These are phyloP conservation scores for Trichoderma breve DNA, from an alignment of 2,329 filamentous ascomycete species.

Conservation along the genomic window DNA sequence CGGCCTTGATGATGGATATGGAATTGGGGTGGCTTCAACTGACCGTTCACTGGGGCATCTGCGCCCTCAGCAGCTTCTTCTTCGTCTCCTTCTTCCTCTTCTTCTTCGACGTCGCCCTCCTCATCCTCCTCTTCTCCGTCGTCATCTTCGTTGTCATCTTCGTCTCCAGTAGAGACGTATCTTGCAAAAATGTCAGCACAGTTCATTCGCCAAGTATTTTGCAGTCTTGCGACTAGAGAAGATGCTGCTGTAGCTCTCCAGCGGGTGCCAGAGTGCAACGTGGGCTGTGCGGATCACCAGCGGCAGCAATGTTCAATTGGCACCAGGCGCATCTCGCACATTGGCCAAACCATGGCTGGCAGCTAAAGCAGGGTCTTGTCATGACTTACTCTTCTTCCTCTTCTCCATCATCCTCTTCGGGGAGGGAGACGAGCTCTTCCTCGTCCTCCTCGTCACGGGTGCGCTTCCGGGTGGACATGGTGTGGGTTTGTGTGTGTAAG, in stretches of 20 bases:
- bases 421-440: constrained; percentile 55
- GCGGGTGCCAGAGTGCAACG: background rate
- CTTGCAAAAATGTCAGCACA: constrained; percentile 24
- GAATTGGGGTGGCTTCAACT: constrained; percentile 19
- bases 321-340: background rate
- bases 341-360: background rate
- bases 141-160: constrained; percentile 41
- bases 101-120: constrained; percentile 23
- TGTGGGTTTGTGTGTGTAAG: constrained; percentile 12
- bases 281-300: background rate
- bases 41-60: constrained; percentile 39
- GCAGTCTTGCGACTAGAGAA: background rate
- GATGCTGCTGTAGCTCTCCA: background rate
- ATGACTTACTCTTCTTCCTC: constrained; percentile 54
- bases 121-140: constrained; percentile 42
- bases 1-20: background rate
- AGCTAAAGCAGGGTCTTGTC: background rate
- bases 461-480: constrained; percentile 46
- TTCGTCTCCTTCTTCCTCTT: constrained; percentile 33
- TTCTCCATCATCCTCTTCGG: constrained; percentile 50
- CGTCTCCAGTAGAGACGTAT: constrained; percentile 40
- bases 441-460: constrained; percentile 61
- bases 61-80: constrained; percentile 26
- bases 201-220: background rate
- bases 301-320: background rate